These are phyloP conservation scores for Pleodorina starrii DNA, from an alignment of 139 green algal genomes.

Conservation along the genomic window DNA sequence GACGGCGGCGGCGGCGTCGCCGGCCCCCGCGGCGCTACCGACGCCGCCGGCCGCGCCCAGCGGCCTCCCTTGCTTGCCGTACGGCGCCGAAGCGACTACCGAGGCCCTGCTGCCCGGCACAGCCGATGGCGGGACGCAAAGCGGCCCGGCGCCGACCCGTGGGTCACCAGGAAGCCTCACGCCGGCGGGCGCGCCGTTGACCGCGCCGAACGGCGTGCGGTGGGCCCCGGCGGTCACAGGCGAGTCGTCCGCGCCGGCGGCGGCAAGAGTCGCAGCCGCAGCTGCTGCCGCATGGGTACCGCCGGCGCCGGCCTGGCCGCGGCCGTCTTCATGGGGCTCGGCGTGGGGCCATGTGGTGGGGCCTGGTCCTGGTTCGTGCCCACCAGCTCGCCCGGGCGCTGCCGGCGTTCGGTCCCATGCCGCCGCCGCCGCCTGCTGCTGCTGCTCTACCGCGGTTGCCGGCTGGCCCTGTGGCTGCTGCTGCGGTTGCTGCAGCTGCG, in stretches of 20 bases:
- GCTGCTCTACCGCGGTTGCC: too few species aligned
- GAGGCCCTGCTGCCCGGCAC: constrained; percentile 11
- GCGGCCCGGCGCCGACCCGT: too few species aligned
- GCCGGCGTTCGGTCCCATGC: neutral
- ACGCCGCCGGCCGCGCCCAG: neutral
- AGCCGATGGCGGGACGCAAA: neutral
- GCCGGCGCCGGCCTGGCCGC: too few species aligned
- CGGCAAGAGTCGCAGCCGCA: too few species aligned
- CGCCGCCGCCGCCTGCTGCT: neutral
- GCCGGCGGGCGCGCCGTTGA: neutral
- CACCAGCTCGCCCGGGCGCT: too few species aligned
- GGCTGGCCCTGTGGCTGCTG: too few species aligned
- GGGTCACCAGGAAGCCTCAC: neutral
- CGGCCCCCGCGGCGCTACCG: neutral
- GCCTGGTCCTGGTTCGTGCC: too few species aligned
- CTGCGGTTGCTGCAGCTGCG: neutral
- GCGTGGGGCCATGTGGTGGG: too few species aligned
- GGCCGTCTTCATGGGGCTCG: too few species aligned
- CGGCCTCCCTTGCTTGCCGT: neutral
- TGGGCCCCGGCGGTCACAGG: neutral
- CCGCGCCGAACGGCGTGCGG: neutral
- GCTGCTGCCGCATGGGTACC: too few species aligned
- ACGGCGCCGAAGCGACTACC: constrained; percentile 4
- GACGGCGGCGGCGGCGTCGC: neutral
- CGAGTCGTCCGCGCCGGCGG: too few species aligned